Conservation (phyloP, 2,329 filamentous ascomycete genomes). For the Penicillium decumbens region DNA sequence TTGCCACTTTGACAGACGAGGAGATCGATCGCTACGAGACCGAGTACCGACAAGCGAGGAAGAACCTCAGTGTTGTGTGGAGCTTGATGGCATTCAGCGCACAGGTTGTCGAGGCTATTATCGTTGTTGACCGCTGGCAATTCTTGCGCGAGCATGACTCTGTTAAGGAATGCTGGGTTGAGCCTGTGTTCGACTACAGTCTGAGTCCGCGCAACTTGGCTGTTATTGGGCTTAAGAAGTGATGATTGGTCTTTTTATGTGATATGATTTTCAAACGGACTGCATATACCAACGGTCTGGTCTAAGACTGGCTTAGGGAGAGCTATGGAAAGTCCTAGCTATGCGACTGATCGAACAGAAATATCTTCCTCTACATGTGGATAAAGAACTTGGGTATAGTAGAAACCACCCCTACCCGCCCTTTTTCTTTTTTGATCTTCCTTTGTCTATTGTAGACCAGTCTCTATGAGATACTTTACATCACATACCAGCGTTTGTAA, state of each 20-base stretch:
- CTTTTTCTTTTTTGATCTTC: too few species aligned
- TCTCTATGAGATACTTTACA: too few species aligned
- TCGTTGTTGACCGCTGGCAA: slow-evolving; percentile 85
- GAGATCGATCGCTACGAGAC: slow-evolving; percentile 68
- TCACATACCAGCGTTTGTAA: too few species aligned
- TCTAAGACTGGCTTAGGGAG: too few species aligned
- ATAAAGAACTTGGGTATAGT: too few species aligned
- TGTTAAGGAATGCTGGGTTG: slow-evolving; percentile 77
- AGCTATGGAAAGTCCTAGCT: too few species aligned
- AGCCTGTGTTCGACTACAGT: slow-evolving; percentile 84
- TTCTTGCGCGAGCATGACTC: slow-evolving; percentile 76
- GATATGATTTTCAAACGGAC: slow-evolving; percentile 1
- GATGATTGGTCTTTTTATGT: slow-evolving; percentile 12
- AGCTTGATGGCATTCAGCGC: slow-evolving; percentile 95
- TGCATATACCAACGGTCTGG: too few species aligned
- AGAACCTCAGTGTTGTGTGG: slow-evolving; percentile 84
- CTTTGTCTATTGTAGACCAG: too few species aligned
- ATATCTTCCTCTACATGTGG: too few species aligned
- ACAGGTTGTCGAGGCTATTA: slow-evolving; percentile 78
- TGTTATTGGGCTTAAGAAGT: slow-evolving; percentile 81
- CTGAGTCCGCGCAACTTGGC: slow-evolving; percentile 86
- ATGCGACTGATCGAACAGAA: too few species aligned
- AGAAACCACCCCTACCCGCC: too few species aligned
- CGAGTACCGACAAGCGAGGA: slow-evolving; percentile 61
- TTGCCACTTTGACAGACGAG: slow-evolving; percentile 66